Base-by-base conservation (phyloP, 2,329 filamentous ascomycete species). In the Ciborinia camelliae region DNA sequence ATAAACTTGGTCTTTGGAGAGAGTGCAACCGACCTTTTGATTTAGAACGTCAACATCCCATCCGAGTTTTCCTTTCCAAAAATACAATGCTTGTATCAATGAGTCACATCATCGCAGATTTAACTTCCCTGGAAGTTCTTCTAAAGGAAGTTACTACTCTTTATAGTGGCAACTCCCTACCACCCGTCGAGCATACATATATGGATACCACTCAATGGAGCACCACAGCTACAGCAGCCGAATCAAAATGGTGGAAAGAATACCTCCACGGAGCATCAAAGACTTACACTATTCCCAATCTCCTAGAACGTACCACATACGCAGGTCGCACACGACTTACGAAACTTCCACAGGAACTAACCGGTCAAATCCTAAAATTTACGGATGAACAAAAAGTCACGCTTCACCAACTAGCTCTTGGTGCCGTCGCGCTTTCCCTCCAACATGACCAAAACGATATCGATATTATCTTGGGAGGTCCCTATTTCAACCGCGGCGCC, bases 21-120 rank as follows among this genome's bases (percentile, higher is more conserved):
- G 69, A 71, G 57, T 51, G 68, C 3, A 72, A 72, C 45, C 62
- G 62, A 30, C 69, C 68, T 2, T 76, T 77, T 62, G 30, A 71
- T 43, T 63, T 77, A 10, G 51, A 53, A 23, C 32, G 60, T 1
- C 66, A 67, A 8, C 52, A 69, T 30, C 71, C 69, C 1, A 69
- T 77, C 50, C 71, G 73, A 20, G 72, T 76, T 9, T 32, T 71
- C 18, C 63, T 76, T 12, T 69, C 73, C 1, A 35, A 48, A 23
- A 55, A 68, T 9, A 52, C 63, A 1, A 55, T 77, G 3, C 41
- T 75, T 5, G 66, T 74, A 23, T 62, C 71, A 2, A 59, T 71
- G 51, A 73, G 70, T 37, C 76, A 77, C 62, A 76, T 77, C 54
- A 70, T 77, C 12, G 71, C 70, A 59, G 76, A 77, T 64, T 68